Base-by-base conservation (phyloP, 1,284 basidiomycete genomes). In the Laetiporus sulphureus region DNA sequence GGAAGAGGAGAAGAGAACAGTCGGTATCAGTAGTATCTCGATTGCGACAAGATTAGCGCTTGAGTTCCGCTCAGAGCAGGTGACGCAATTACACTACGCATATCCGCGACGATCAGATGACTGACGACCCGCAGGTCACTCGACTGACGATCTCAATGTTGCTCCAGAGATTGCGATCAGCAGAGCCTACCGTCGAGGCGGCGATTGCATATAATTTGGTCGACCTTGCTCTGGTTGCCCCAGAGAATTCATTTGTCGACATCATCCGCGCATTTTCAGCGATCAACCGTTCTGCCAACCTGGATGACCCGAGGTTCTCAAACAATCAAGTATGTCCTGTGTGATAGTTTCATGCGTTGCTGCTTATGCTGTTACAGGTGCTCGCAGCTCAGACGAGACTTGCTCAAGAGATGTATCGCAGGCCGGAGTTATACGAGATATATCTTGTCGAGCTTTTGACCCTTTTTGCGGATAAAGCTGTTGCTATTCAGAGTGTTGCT, bases 131-230 rank as follows among this genome's bases (percentile, higher is more conserved):
- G 16, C 41, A 89, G 82, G 87, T 92, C 16, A 91, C 86, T 2
- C 79, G 84, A 32, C 69, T 94, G 15, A 91, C 88, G 4, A 80
- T 91, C 8, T 94, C 93, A 2, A 94, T 98, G 88, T 69, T 98
- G 4, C 67, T 97, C 19, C 95, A 97, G 66, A 77, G 92, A 19
- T 69, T 96, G 20, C 79, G 86, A 19, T 81, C 81, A 10, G 86
- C 89, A 4, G 90, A 95, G 54, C 80, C 88, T 0, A 79, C 80
- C 1, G 84, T 91, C 4, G 92, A 96, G 62, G 88, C 91, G 21
- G 86, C 91, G 1, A 94, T 97, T 50, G 83, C 93, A 3, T 86
- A 87, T 59, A 93, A 92, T 57, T 71, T 98, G 7, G 91, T 96
- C 3, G 91, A 94, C 43, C 72, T 98, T 18, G 92, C 91, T 0